phyloP scores from a whole-genome alignment of 2,329 filamentous ascomycete species.

The Penicillium janthinellum region DNA sequence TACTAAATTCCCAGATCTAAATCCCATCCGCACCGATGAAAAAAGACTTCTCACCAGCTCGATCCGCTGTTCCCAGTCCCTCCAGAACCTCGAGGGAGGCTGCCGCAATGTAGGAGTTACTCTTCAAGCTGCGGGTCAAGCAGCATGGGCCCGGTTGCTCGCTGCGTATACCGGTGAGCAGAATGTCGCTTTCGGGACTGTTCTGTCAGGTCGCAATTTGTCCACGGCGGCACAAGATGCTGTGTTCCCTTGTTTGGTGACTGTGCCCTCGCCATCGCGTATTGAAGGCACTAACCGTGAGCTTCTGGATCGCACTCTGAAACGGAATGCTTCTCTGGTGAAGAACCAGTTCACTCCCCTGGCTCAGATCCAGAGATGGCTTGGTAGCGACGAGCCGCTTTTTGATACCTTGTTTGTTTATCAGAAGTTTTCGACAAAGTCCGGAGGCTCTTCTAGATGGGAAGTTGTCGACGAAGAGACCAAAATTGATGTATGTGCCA shows the following conservation, averaged over 20 bases:
- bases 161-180: slow-evolving; percentile 75
- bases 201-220: slow-evolving; percentile 71
- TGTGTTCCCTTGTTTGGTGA: slow-evolving; percentile 79
- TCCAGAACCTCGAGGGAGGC: slow-evolving; percentile 54
- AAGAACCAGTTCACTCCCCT: slow-evolving; percentile 73
- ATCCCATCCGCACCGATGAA: slow-evolving; percentile 56
- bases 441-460: slow-evolving; percentile 53
- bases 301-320: slow-evolving; percentile 65
- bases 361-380: slow-evolving; percentile 70
- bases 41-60: slow-evolving; percentile 39
- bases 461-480: slow-evolving; percentile 65
- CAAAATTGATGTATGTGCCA: slow-evolving; percentile 59
- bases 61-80: slow-evolving; percentile 42
- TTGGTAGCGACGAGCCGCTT: slow-evolving; percentile 64
- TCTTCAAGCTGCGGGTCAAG: slow-evolving; percentile 73
- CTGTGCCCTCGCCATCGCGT: slow-evolving; percentile 69
- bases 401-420: slow-evolving; percentile 88
- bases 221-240: slow-evolving; percentile 60
- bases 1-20: slow-evolving; percentile 75
- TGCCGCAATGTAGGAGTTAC: slow-evolving; percentile 66
- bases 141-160: slow-evolving; percentile 75
- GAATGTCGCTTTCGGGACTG: slow-evolving; percentile 74
- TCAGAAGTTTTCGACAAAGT: slow-evolving; percentile 59
- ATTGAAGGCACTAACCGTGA: slow-evolving; percentile 57
- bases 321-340: slow-evolving; percentile 64